Base-by-base conservation (phyloP, 257 asterid species). In the Verbascum thapsus region DNA sequence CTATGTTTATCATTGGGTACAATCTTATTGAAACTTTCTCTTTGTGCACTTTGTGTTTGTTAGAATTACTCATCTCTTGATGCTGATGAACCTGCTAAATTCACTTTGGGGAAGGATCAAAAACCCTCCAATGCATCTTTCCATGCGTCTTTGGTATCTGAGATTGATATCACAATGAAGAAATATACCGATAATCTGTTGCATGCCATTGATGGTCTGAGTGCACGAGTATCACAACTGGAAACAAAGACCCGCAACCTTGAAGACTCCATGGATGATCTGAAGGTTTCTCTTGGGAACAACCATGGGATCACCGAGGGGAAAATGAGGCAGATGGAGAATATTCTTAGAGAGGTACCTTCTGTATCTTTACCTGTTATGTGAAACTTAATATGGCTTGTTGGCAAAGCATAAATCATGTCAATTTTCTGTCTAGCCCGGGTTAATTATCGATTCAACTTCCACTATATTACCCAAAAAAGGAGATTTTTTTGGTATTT, bases 111-210 rank as follows among this genome's bases (percentile, higher is more conserved):
- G 81, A 76, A 75, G 70, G 81, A 76, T 67, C 74, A 35, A 37
- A 76, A 63, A 37, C 68, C 63, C 19, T 63, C 69, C 44, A 72
- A 73, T 63, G 53, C 75, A 16, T 45, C 69, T 64, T 58, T 77
- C 74, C 64, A 80, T 69, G 62, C 70, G 8, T 53, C 69, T 49
- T 47, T 81, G 66, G 59, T 76, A 50, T 77, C 83, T 17, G 88
- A 82, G 78, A 85, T 85, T 73, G 88, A 85, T 70, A 74, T 56
- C 57, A 76, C 81, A 26, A 67, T 85, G 83, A 85, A 82, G 69
- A 85, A 75, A 59, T 69, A 85, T 70, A 71, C 78, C 13, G 85
- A 85, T 71, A 71, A 67, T 67, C 70, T 85, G 69, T 63, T 85
- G 61, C 83, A 79, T 65, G 84, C 79, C 20, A 45, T 85, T 67